Evolutionary conservation across 768 basidiomycete species (phyloP), one percentile per base, ranked within the genome.

Genomic region (Panaeolus cyanescens): DNA sequence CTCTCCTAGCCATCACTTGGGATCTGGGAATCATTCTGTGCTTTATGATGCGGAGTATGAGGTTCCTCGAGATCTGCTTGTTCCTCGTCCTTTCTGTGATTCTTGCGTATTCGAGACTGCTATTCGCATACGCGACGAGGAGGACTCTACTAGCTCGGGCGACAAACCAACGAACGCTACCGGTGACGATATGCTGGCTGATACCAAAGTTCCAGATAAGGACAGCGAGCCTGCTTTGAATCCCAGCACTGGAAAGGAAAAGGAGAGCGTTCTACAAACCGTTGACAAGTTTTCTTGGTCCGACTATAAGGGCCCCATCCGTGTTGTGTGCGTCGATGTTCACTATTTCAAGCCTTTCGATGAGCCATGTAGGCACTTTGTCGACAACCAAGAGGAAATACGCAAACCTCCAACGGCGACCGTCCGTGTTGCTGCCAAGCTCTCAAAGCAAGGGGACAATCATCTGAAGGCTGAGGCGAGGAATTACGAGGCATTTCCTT

Each of bases 31-130:
- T 64, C 87, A 89, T 65, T 88, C 87, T 0, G 50, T 70, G 32
- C 83, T 85, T 0, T 82, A 83, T 64, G 66, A 74, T 37, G 83
- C 78, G 5, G 81, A 84, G 58, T 81, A 80, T 75, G 83, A 84
- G 37, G 65, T 88, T 1, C 85, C 86, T 1, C 77, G 79, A 1
- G 69, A 74, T 17, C 17, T 79, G 5, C 70, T 84, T 4, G 55
- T 72, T 5, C 70, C 68, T 2, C 71, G 74, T 2, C 61, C 65
- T 0, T 20, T 84, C 1, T 85, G 84, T 68, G 31, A 53, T 0
- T 6, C 59, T 6, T 86, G 85, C 53, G 71, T 81, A 28, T 32
- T 68, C 12, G 71, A 73, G 3, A 74, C 76, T 13, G 61, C 71
- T 28, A 40, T 54, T 8, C 58, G 66, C 2, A 67, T 67, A 2